Conservation (phyloP, 345 rosid genomes). For the Eucalyptus guilfoylei region DNA sequence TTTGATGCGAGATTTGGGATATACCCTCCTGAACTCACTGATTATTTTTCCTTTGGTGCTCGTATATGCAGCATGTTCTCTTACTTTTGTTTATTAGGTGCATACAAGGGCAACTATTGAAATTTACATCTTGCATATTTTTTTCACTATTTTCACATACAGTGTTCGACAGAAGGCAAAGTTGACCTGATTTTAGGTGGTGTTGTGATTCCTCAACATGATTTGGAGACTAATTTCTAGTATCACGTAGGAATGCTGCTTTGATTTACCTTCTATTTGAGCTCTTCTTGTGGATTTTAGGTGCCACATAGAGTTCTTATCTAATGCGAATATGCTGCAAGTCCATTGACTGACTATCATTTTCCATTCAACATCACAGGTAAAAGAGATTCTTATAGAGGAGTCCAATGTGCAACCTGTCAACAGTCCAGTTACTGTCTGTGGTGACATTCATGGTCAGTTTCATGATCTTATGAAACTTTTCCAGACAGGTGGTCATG, state of each 20-base stretch:
- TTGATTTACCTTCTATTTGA: not conserved
- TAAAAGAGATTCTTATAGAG: conserved; percentile 92
- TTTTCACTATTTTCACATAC: not conserved
- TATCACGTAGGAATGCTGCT: not conserved
- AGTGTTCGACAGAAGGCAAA: not conserved
- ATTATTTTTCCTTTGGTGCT: not conserved
- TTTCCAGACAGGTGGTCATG: conserved; percentile 98
- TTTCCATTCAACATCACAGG: conserved; percentile 29
- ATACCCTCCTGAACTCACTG: not conserved
- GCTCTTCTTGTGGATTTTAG: not conserved
- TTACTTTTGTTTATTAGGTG: not conserved
- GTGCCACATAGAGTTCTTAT: not conserved
- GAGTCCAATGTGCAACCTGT: conserved; percentile 99
- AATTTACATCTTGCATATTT: not conserved
- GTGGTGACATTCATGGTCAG: conserved; percentile 99
- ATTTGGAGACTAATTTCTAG: not conserved
- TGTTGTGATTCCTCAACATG: not conserved
- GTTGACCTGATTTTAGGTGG: not conserved
- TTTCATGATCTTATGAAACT: conserved; percentile 99
- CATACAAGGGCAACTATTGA: not conserved
- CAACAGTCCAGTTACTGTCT: conserved; percentile 98
- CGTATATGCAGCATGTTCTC: not conserved
- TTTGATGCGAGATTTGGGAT: not conserved
- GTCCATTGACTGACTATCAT: not conserved
- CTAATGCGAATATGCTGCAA: not conserved